Evolutionary conservation across 139 green algal species (phyloP).

Genomic region (Chlorella sorokiniana): DNA sequence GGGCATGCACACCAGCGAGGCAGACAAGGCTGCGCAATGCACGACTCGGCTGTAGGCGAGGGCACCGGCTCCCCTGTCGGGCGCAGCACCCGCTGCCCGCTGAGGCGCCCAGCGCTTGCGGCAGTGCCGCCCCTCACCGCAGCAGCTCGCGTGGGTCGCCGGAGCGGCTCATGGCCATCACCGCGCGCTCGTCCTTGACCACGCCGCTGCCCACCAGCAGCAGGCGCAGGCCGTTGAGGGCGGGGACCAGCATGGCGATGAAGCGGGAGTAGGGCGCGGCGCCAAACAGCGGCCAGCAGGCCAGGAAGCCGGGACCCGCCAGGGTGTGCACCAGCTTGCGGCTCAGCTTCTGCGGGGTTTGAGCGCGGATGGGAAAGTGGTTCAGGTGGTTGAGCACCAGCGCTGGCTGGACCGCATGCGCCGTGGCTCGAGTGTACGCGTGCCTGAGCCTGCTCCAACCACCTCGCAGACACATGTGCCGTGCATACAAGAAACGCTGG

Average conservation of each 20-base stretch:
- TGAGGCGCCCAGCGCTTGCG: neutral
- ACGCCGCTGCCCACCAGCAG: slow-evolving; percentile 54
- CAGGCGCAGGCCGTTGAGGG: slow-evolving; percentile 57
- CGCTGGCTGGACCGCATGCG: too few relatives aligned
- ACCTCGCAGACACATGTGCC: too few relatives aligned
- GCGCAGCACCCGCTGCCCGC: too few relatives aligned
- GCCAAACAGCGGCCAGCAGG: slow-evolving; percentile 91
- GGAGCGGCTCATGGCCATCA: slow-evolving; percentile 74
- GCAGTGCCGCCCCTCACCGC: neutral
- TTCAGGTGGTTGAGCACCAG: neutral
- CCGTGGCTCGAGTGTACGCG: too few relatives aligned
- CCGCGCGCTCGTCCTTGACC: slow-evolving; percentile 66
- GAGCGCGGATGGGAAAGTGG: neutral
- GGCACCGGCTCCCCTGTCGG: too few relatives aligned
- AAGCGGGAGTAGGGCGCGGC: slow-evolving; percentile 50
- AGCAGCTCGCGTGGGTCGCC: slow-evolving; percentile 41
- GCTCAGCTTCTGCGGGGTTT: slow-evolving; percentile 73
- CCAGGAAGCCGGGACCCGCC: slow-evolving; percentile 82
- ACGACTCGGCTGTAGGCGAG: too few relatives aligned
- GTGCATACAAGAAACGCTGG: neutral
- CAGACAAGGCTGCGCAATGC: neutral
- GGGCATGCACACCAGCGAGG: neutral
- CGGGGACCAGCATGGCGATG: slow-evolving; percentile 71
- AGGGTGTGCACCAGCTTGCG: slow-evolving; percentile 95
- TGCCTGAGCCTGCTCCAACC: neutral